Base-by-base conservation (phyloP, 2,329 filamentous ascomycete species). In the Fusarium paranaense region DNA sequence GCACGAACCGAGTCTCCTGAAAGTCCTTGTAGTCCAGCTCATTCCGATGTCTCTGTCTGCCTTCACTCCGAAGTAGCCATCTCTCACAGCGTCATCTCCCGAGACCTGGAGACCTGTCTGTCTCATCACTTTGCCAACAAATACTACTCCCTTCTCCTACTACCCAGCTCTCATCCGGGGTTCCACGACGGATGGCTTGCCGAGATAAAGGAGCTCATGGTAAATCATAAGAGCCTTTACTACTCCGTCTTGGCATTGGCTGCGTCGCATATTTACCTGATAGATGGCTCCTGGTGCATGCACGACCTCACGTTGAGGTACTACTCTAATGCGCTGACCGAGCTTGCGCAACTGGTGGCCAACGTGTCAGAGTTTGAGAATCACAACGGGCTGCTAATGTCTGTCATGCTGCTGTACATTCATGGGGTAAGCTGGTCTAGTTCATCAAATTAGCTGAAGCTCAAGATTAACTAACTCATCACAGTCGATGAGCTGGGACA, bases 181-280 rank as follows among this genome's bases (percentile, higher is more conserved):
- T 81, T 81, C 47, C 70, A 76, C 47, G 64, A 80, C 54, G 79
- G 76, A 11, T 81, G 80, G 80, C 74, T 80, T 4, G 50, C 62
- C 2, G 78, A 81, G 11, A 79, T 81, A 14, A 74, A 78, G 45
- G 58, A 75, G n/a, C 76, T 80, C 1, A 80, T 80, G 78, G 35
- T 64, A 2, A 68, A 68, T 2, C 71, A 77, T 54, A 76, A 79
- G 54, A 78, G 77, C 33, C 66, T 81, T 1, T 76, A 79, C 45
- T 80, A 79, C 32, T 79, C 80, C 11, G 78, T 81, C 1, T 62
- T 81, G 45, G 78, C 78, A 13, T 78, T 75, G 37, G 74, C 76
- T 10, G 77, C 78, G 4, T 78, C 78, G 2, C 78, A 79, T 9
- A 65, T 79, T 6, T 72, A 78, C 58, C 65, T 73, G 4, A 67